Conservation (phyloP, 2,329 filamentous ascomycete genomes). For the Aureobasidium uvarum region DNA sequence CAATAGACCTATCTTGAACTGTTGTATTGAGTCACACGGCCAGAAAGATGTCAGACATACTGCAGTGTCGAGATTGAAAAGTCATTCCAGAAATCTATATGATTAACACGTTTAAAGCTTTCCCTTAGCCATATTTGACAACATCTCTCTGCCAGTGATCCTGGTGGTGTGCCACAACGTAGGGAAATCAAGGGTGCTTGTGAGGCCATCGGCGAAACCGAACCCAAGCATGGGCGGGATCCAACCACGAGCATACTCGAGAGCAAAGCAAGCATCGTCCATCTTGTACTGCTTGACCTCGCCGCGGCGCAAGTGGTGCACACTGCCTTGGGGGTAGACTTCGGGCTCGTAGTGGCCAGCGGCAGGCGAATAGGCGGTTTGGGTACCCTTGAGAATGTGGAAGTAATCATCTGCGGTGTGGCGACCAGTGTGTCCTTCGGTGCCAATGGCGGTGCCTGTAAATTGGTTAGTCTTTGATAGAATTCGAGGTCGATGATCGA, state of each 20-base stretch:
- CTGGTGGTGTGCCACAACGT: constrained; percentile 77
- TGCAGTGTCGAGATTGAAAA: not conserved
- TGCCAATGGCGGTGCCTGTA: constrained; percentile 67
- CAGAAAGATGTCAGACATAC: not conserved
- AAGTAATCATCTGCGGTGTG: constrained; percentile 96
- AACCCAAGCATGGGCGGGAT: constrained; percentile 92
- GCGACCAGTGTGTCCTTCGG: constrained; percentile 82
- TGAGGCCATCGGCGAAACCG: constrained; percentile 77
- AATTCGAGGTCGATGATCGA: not conserved
- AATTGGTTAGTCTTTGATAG: not conserved
- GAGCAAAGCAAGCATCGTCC: constrained; percentile 71
- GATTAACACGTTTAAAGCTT: constrained; percentile 49
- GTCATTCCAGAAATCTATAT: not conserved
- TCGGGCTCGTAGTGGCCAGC: constrained; percentile 63
- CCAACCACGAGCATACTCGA: constrained; percentile 84
- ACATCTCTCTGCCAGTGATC: constrained; percentile 74
- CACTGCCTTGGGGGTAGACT: constrained; percentile 65
- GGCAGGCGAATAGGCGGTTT: constrained; percentile 67
- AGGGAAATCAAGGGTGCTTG: constrained; percentile 78
- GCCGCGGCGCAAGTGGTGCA: constrained; percentile 71
- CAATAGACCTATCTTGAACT: too few relatives aligned
- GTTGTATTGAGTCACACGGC: not conserved
- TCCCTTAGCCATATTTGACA: constrained; percentile 64
- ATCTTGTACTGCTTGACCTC: constrained; percentile 80
- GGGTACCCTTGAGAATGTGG: constrained; percentile 77